Evolutionary conservation across 2,329 filamentous ascomycete species (phyloP), one percentile per base, ranked within the genome.

Genomic region (Colletotrichum tofieldiae): DNA sequence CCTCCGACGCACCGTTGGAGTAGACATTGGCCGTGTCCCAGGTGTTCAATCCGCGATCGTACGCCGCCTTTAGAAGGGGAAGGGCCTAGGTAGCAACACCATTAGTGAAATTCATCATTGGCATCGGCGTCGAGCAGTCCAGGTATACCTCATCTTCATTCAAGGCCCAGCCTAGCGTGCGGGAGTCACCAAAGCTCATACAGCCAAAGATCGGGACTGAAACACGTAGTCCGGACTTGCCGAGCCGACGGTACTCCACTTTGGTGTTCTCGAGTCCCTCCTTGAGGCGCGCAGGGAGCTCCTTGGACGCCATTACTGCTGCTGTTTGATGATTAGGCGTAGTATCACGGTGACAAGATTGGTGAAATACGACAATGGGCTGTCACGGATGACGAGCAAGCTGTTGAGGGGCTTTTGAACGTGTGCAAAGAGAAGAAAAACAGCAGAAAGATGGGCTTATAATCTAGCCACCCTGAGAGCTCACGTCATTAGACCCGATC

Each of bases 151-250:
- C 84, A 20, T 86, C 88, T 77, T 92, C 90, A 47, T 88, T 84
- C 60, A 91, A 76, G n/a, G 87, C 86, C 89, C 89, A 92, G 5
- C 82, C 77, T 66, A 87, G 83, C 78, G 86, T 87, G 51, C 85
- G 79, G 1, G 82, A 78, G 71, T 86, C 82, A 29, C 91, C 91
- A 72, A 91, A 89, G 77, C 85, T 87, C 91, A 93, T 93, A 72
- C 86, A 86, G 0, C 91, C 91, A 49, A 93, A 83, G 67, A 93
- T 90, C 51, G 91, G 88, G 61, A 88, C 86, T 0, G 90, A 92
- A 54, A 92, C 84, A 65, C 86, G 87, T 18, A 93, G 87, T 41
- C 91, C 91, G 62, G 86, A 89, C 72, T 86, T 88, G 43, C 91
- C 91, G 12, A 93, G 84, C 66, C 85, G 82, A 76, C 84, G 82